phyloP scores from a whole-genome alignment of 2,329 filamentous ascomycete genomes.

The Leptographium flavum region DNA sequence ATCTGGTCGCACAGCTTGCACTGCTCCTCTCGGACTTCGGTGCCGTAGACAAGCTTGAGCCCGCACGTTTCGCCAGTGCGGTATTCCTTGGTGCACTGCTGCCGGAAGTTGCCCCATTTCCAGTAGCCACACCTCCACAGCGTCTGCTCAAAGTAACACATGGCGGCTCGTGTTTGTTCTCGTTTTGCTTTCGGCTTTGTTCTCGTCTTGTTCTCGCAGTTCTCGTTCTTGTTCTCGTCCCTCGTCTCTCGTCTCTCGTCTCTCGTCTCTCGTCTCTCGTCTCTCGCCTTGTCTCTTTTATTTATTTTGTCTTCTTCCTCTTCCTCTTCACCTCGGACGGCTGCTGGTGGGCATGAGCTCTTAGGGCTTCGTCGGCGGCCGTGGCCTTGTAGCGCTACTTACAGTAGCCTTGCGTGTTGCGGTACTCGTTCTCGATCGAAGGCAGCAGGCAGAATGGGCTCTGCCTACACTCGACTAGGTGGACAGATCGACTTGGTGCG shows the following conservation, averaged over 20 bases:
- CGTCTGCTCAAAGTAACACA: conserved; percentile 96
- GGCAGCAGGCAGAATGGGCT: too few species aligned
- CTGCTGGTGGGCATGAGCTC: background rate
- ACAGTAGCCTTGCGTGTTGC: background rate
- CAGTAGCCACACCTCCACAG: conserved; percentile 77
- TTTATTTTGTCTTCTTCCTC: too few species aligned
- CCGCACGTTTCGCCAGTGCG: conserved; percentile 94
- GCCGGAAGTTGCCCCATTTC: conserved; percentile 87
- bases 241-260: too few species aligned
- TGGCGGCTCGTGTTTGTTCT: too few species aligned
- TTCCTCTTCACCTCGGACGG: background rate
- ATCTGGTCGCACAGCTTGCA: conserved; percentile 86
- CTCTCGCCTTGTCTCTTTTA: too few species aligned
- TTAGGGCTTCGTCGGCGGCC: background rate
- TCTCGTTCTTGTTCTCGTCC: too few species aligned
- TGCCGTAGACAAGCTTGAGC: conserved; percentile 75
- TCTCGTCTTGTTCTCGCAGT: too few species aligned
- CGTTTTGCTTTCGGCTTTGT: too few species aligned
- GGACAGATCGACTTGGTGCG: too few species aligned
- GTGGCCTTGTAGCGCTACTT: background rate
- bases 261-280: too few species aligned
- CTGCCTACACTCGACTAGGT: too few species aligned
- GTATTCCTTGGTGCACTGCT: conserved; percentile 90
- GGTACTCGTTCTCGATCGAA: too few species aligned
- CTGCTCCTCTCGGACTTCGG: conserved; percentile 44